These are phyloP conservation scores for Kalaharituber pfeilii DNA, from an alignment of 2,329 filamentous ascomycete species.

Conservation along the genomic window DNA sequence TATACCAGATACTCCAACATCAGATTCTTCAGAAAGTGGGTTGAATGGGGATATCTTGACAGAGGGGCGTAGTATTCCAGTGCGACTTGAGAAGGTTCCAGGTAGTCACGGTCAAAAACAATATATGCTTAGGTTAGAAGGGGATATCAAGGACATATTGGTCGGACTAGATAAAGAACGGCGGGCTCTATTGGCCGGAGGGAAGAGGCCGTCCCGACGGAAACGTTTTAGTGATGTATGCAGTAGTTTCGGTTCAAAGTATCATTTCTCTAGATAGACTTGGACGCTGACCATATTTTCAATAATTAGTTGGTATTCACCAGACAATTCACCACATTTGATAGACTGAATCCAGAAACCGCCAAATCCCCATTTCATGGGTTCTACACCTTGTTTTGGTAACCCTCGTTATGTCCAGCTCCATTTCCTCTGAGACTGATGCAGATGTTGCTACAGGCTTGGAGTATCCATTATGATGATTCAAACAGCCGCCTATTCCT, in stretches of 20 bases:
- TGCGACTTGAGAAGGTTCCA: conserved; percentile 5
- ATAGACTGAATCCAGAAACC: conserved; percentile 48
- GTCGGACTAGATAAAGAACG: conserved; percentile 1
- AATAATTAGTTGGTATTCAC: conserved; percentile 52
- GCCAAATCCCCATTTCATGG: conserved; percentile 56
- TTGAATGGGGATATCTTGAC: neutral
- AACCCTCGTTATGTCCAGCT: neutral
- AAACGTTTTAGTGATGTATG: conserved; percentile 21
- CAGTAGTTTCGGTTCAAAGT: neutral
- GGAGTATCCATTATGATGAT: conserved; percentile 48
- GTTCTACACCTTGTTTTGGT: conserved; percentile 62
- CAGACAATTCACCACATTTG: conserved; percentile 54
- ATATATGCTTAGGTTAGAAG: conserved; percentile 16
- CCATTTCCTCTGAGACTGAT: neutral
- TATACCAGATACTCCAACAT: neutral
- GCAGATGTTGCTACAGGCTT: conserved; percentile 31
- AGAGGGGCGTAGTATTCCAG: conserved; percentile 3
- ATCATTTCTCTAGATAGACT: neutral
- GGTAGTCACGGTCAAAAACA: neutral
- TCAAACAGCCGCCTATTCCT: conserved; percentile 51
- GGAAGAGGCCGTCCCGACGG: conserved; percentile 15
- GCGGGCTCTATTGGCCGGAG: conserved; percentile 14
- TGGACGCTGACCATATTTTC: no score
- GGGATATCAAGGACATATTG: conserved; percentile 11
- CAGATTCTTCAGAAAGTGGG: neutral